phyloP scores from a whole-genome alignment of 1,139 yeast genomes.

The Magnusiomyces suaveolens region DNA sequence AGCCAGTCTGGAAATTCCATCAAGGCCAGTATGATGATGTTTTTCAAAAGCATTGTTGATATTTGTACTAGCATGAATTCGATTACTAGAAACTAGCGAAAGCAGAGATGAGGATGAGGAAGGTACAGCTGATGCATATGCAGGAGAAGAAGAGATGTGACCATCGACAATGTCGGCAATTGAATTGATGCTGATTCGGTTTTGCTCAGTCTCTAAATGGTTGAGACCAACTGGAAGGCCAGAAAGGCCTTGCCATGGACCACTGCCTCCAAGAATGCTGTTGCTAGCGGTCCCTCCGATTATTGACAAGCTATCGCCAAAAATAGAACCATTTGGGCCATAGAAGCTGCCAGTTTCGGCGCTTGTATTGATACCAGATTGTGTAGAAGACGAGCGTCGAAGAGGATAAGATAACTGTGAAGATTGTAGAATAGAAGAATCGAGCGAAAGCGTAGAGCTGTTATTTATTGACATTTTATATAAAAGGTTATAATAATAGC shows the following conservation, averaged over 20 bases:
- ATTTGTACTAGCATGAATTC: background rate
- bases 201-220: slow-evolving; percentile 30
- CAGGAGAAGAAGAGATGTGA: background rate
- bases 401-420: background rate
- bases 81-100: background rate
- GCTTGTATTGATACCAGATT: background rate
- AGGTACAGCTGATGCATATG: slow-evolving; percentile 18
- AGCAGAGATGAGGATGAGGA: background rate
- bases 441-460: background rate
- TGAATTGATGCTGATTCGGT: slow-evolving; percentile 63
- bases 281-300: slow-evolving; percentile 4
- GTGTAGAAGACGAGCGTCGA: slow-evolving; percentile 4
- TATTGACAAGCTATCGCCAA: background rate
- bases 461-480: background rate
- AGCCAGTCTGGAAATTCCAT: slow-evolving; percentile 23
- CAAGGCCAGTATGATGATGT: slow-evolving; percentile 16
- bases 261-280: slow-evolving; percentile 16
- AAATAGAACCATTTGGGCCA: slow-evolving; percentile 13
- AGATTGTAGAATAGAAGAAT: background rate
- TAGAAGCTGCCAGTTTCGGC: slow-evolving; percentile 12
- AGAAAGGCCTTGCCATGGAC: slow-evolving; percentile 8
- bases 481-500: too few species aligned
- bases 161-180: slow-evolving; percentile 58
- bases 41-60: slow-evolving; percentile 18
- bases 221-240: slow-evolving; percentile 20